Conservation (phyloP, 768 basidiomycete species). For the Gautieria morchelliformis region DNA sequence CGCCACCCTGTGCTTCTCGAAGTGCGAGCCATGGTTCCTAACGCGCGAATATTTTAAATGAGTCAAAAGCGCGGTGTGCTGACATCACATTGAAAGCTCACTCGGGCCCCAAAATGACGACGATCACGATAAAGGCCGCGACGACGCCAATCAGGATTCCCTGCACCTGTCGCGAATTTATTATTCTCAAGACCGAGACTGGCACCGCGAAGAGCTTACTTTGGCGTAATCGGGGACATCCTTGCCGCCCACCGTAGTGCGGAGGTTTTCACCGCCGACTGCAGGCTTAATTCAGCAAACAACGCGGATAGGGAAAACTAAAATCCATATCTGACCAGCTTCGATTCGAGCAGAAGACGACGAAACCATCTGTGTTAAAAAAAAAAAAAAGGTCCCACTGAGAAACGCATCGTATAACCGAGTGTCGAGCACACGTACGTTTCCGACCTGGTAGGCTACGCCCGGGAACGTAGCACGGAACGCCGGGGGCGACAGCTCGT, state of each 20-base stretch:
- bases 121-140: slow-evolving; percentile 63
- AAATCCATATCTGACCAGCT: slow-evolving; percentile 36
- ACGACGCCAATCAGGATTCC: slow-evolving; percentile 84
- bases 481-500: slow-evolving; percentile 79
- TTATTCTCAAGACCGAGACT: background rate
- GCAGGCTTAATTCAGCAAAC: slow-evolving; percentile 14
- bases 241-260: slow-evolving; percentile 33
- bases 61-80: too few species aligned
- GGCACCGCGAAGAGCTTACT: slow-evolving; percentile 25
- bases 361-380: slow-evolving; percentile 46
- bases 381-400: background rate
- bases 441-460: slow-evolving; percentile 77
- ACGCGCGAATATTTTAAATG: background rate
- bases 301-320: background rate
- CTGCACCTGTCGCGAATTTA: slow-evolving; percentile 28
- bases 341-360: slow-evolving; percentile 75
- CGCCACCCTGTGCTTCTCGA: slow-evolving; percentile 73
- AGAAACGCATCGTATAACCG: background rate
- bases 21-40: slow-evolving; percentile 69
- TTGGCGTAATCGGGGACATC: slow-evolving; percentile 57
- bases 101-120: slow-evolving; percentile 75
- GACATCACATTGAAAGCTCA: too few species aligned
- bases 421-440: slow-evolving; percentile 26
- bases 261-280: slow-evolving; percentile 51
- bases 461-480: slow-evolving; percentile 87